Conservation (phyloP, 179 eudicot genomes). For the Camellia oleifera region DNA sequence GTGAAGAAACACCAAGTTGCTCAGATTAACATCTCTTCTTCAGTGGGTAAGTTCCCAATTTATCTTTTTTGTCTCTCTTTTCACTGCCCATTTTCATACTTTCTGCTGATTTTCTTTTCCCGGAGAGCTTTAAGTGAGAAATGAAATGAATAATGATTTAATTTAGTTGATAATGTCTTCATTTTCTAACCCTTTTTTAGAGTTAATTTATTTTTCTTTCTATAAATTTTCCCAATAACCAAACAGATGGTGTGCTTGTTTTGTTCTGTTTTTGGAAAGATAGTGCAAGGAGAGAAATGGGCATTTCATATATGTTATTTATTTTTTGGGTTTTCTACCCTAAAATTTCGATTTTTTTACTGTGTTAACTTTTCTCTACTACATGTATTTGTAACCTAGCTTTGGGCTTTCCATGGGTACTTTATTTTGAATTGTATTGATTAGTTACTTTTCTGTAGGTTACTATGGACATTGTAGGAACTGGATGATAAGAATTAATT, state of each 20-base stretch:
- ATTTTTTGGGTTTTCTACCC: neutral
- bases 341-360: neutral
- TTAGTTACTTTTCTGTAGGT: neutral
- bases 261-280: neutral
- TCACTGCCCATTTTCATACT: neutral
- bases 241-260: neutral
- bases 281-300: neutral
- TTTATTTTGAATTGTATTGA: neutral
- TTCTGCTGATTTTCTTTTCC: neutral
- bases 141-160: neutral
- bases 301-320: neutral
- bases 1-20: constrained; percentile 62
- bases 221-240: neutral
- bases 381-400: neutral
- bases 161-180: neutral
- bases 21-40: constrained; percentile 62
- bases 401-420: neutral
- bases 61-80: neutral
- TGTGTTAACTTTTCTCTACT: neutral
- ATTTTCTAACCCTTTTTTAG: neutral
- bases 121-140: neutral
- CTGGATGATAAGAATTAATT: neutral
- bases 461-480: neutral
- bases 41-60: constrained; percentile 59
- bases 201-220: too few species aligned